Percentiles rank a stretch among this genome's conserved stretches.
Evolutionary conservation across 441 rosid genomes (phyloP).

Genomic region (Metrosideros polymorpha): DNA sequence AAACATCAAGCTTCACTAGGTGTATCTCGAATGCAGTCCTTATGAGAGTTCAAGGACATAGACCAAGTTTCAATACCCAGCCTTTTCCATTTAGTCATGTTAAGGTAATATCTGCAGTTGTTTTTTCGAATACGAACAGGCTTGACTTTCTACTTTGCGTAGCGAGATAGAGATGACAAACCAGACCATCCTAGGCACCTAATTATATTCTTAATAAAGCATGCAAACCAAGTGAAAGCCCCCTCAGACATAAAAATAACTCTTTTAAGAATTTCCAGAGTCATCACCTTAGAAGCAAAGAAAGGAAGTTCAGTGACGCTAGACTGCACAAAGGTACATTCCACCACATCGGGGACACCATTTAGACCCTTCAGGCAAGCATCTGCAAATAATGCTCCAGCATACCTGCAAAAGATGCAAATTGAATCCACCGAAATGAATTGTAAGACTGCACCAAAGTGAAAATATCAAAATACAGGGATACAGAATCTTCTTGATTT

Average conservation of each 20-base stretch:
- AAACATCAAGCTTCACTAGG: not conserved
- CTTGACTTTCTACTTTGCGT: not conserved
- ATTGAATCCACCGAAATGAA: not conserved
- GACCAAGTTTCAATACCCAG: not conserved
- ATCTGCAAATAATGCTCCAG: slow-evolving; percentile 93
- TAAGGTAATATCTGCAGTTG: not conserved
- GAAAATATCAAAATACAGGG: not conserved
- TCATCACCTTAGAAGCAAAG: slow-evolving; percentile 85
- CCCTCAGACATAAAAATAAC: not conserved
- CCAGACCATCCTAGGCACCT: not conserved
- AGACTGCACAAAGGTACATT: slow-evolving; percentile 87
- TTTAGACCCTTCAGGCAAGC: slow-evolving; percentile 96
- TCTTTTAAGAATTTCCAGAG: not conserved
- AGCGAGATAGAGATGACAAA: not conserved
- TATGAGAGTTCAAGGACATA: not conserved
- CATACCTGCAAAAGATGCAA: slow-evolving; percentile 45
- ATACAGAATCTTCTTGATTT: not conserved
- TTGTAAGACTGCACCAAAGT: not conserved
- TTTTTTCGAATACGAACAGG: not conserved
- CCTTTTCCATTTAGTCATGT: not conserved
- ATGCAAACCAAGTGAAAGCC: not conserved
- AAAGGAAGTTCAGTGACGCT: slow-evolving; percentile 79
- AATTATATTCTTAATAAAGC: not conserved
- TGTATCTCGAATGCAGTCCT: not conserved
- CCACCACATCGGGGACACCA: slow-evolving; percentile 88